Conservation (phyloP, 148 eudicot species). For the Pouteria glomerata region DNA sequence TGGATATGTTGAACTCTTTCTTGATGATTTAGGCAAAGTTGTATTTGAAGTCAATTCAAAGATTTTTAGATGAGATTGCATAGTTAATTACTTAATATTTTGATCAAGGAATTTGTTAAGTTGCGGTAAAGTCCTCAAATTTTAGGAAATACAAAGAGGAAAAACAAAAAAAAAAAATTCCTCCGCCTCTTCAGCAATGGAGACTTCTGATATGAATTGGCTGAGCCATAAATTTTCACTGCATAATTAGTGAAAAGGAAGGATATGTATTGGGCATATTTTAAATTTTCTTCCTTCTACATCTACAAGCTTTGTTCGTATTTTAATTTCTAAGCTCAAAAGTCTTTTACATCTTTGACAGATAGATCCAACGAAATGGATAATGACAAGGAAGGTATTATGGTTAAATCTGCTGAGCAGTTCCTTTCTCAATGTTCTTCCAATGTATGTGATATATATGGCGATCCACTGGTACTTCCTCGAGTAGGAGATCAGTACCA, state of each 20-base stretch:
- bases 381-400: neutral
- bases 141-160: too few relatives aligned
- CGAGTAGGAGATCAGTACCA: conserved; percentile 35
- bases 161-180: neutral
- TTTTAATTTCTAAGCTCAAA: neutral
- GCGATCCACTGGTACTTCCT: conserved; percentile 11
- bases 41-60: too few relatives aligned
- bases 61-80: too few relatives aligned
- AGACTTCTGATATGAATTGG: neutral
- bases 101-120: too few relatives aligned
- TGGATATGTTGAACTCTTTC: neutral
- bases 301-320: too few relatives aligned
- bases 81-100: too few relatives aligned
- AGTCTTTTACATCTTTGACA: neutral
- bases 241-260: neutral
- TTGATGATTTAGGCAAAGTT: neutral
- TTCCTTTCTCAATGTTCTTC: conserved; percentile 9
- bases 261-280: neutral
- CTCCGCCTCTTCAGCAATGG: neutral
- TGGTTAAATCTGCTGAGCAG: conserved; percentile 7
- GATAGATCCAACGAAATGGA: conserved; percentile 12
- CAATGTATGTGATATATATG: neutral
- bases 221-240: neutral
- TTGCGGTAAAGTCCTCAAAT: neutral
- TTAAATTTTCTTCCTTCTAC: neutral